Evolutionary conservation across 257 asterid species (phyloP).

Genomic region (Capsicum chinense): DNA sequence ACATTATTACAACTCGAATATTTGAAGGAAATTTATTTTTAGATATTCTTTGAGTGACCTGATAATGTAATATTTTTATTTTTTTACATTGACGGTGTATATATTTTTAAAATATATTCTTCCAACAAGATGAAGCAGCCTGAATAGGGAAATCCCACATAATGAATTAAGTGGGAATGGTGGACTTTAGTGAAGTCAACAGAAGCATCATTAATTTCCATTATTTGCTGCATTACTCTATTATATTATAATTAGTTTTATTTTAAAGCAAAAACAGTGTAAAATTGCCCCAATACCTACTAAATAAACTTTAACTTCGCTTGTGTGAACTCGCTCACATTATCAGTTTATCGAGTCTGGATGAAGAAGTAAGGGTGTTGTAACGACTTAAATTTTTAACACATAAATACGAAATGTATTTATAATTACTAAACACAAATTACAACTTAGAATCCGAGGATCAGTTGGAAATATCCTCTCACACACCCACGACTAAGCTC

Average conservation of each 20-base stretch:
- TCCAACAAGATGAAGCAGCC: constrained; percentile 35
- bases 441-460: no score
- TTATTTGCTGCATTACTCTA: constrained; percentile 44
- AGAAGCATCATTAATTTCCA: constrained; percentile 47
- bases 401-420: no score
- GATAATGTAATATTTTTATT: not conserved
- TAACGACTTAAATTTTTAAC: no score
- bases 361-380: no score
- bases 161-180: constrained; percentile 45
- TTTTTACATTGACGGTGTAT: not conserved
- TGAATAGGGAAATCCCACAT: constrained; percentile 68
- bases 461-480: no score
- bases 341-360: no score
- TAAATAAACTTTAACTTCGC: no score
- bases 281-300: no score
- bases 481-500: no score
- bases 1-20: not conserved
- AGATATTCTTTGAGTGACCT: not conserved
- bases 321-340: not conserved
- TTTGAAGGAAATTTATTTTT: not conserved
- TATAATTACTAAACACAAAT: no score
- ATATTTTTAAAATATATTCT: not conserved
- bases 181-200: constrained; percentile 46
- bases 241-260: constrained; percentile 14
- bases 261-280: not conserved